A percentile compares a stretch with the other conserved stretches of the same genome.
phyloP scores from a whole-genome alignment of 2,329 filamentous ascomycete species.

The Lachnellula cervina region DNA sequence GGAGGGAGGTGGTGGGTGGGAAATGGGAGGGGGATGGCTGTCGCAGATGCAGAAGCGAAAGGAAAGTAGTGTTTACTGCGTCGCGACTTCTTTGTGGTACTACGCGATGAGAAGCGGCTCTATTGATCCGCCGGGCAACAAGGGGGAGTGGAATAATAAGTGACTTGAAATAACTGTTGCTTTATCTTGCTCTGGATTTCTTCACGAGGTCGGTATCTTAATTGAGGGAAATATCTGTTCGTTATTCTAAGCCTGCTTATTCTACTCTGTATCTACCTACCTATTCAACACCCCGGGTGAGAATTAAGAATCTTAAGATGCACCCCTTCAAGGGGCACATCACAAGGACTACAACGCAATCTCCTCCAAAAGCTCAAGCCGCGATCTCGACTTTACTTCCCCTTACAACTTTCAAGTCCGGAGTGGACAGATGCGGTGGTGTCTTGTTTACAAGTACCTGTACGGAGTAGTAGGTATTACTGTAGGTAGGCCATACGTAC shows the following conservation, averaged over 20 bases:
- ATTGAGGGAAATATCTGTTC: too few species aligned
- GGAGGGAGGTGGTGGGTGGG: not conserved
- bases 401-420: too few species aligned
- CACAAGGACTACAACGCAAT: not conserved
- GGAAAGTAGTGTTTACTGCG: slow-evolving; percentile 7
- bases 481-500: too few species aligned
- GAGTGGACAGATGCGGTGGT: too few species aligned
- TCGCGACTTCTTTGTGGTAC: slow-evolving; percentile 12
- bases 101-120: not conserved
- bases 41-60: slow-evolving; percentile 12
- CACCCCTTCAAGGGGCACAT: slow-evolving; percentile 12
- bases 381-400: not conserved
- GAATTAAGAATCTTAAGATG: slow-evolving; percentile 6
- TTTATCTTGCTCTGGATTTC: too few species aligned
- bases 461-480: too few species aligned
- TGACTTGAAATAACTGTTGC: too few species aligned
- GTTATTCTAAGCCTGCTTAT: too few species aligned
- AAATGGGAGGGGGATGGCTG: not conserved
- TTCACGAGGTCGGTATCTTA: too few species aligned
- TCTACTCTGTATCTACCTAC: too few species aligned
- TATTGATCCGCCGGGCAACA: not conserved
- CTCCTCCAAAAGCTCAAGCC: not conserved
- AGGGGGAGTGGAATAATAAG: too few species aligned
- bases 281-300: not conserved
- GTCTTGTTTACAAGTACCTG: too few species aligned